Conservation (phyloP, 495 filamentous ascomycete species). For the Talaromyces adpressus region DNA sequence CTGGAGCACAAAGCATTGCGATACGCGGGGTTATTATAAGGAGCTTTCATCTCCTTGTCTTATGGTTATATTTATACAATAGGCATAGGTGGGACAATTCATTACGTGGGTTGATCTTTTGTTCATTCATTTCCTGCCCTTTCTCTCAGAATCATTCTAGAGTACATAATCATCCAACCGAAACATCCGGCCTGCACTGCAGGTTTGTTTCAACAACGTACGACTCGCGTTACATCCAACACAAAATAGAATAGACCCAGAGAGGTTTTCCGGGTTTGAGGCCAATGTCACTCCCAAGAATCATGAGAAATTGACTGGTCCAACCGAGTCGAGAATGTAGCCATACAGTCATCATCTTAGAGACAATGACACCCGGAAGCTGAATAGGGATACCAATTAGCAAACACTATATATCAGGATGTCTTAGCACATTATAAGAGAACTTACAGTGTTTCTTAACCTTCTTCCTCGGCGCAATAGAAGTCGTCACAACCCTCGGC, state of each 20-base stretch:
- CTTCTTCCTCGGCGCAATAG: background rate
- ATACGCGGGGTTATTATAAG: background rate
- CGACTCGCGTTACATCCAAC: background rate
- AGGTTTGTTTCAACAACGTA: background rate
- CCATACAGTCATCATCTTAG: background rate
- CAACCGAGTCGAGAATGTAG: background rate
- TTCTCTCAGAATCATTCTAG: background rate
- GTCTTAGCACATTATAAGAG: too few relatives aligned
- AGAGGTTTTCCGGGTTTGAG: background rate
- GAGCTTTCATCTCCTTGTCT: background rate
- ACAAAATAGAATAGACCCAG: background rate
- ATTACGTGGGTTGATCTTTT: background rate
- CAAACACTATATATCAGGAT: too few relatives aligned
- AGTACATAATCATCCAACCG: background rate
- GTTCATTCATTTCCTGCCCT: background rate
- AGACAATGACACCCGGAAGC: background rate
- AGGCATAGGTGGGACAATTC: background rate
- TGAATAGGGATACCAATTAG: background rate
- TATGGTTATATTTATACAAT: background rate
- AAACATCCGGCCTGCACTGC: background rate
- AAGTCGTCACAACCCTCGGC: background rate
- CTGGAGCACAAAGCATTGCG: background rate
- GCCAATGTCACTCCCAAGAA: background rate
- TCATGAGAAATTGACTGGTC: background rate
- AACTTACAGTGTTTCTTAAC: background rate